These are phyloP conservation scores for Pichia sp. DNA, from an alignment of 1,139 yeast species.

Conservation along the genomic window DNA sequence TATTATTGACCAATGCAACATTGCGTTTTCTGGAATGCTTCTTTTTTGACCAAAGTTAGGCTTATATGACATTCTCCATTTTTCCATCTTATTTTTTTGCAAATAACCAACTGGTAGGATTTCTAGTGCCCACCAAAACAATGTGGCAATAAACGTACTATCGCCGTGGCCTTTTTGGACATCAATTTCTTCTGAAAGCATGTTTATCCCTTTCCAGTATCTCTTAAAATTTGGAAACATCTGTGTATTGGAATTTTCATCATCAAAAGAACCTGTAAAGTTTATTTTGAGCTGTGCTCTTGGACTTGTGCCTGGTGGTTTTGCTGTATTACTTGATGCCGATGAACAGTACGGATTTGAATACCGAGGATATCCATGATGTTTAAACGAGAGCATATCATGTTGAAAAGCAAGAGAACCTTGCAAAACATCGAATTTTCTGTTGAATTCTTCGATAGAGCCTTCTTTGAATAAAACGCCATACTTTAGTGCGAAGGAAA, in stretches of 20 bases:
- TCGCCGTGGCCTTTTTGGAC: constrained; percentile 34
- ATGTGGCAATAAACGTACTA: constrained; percentile 19
- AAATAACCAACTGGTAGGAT: constrained; percentile 48
- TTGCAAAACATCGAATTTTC: constrained; percentile 31
- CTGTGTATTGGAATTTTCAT: constrained; percentile 1
- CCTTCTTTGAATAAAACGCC: constrained; percentile 42
- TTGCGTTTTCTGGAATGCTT: constrained; percentile 37
- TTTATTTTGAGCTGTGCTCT: too few species aligned
- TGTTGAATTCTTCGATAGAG: constrained; percentile 34
- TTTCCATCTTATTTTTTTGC: constrained; percentile 37
- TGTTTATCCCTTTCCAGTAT: constrained; percentile 5
- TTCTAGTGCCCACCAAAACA: constrained; percentile 59
- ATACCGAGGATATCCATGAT: constrained; percentile 10
- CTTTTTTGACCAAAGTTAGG: constrained; percentile 52
- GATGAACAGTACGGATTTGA: constrained; percentile 3
- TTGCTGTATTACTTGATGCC: background rate
- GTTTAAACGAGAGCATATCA: constrained; percentile 34
- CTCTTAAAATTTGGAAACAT: constrained; percentile 6
- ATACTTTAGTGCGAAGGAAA: constrained; percentile 42
- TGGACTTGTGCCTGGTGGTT: background rate
- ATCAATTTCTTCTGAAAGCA: constrained; percentile 11
- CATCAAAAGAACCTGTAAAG: too few species aligned
- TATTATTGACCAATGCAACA: constrained; percentile 55
- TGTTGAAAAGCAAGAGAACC: constrained; percentile 42
- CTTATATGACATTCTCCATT: constrained; percentile 39